These are phyloP conservation scores for Exophiala lecanii-corni DNA, from an alignment of 2,329 filamentous ascomycete genomes.

Conservation along the genomic window DNA sequence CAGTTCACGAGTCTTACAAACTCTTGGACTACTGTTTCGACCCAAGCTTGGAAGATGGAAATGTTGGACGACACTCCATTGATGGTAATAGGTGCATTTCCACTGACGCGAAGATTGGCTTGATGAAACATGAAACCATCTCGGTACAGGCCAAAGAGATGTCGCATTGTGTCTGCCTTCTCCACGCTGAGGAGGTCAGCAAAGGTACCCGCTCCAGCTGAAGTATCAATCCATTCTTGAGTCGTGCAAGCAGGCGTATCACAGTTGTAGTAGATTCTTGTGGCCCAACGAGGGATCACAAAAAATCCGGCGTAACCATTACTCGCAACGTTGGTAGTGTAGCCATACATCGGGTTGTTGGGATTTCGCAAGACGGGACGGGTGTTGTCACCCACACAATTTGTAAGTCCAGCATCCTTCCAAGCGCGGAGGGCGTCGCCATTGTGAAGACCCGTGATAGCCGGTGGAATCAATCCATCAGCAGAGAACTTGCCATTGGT, in stretches of 20 bases:
- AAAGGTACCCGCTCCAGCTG: constrained; percentile 51
- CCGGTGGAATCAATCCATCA: constrained; percentile 57
- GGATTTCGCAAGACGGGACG: constrained; percentile 51
- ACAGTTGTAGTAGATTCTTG: constrained; percentile 62
- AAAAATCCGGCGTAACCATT: constrained; percentile 55
- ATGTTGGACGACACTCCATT: constrained; percentile 45
- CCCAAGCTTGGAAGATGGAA: constrained; percentile 55
- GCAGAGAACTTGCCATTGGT: constrained; percentile 46
- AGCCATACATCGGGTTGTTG: constrained; percentile 52
- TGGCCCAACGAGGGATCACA: constrained; percentile 57
- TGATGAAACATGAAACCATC: constrained; percentile 63
- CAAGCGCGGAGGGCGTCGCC: constrained; percentile 58
- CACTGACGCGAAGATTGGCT: constrained; percentile 54
- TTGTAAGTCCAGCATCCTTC: constrained; percentile 55
- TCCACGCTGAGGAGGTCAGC: constrained; percentile 49
- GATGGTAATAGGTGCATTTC: constrained; percentile 44
- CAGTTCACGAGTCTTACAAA: constrained; percentile 50
- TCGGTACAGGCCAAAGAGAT: constrained; percentile 53
- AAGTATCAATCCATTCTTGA: constrained; percentile 58
- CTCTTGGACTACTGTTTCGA: constrained; percentile 51
- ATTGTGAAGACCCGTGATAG: constrained; percentile 61
- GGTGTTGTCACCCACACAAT: constrained; percentile 62
- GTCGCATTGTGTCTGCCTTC: constrained; percentile 50
- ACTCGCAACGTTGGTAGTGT: constrained; percentile 46
- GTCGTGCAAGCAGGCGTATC: constrained; percentile 53